A percentile compares a stretch with the other conserved stretches of the same genome.
Evolutionary conservation across 2,329 filamentous ascomycete genomes (phyloP).

Genomic region (Paraconiothyrium sp.): DNA sequence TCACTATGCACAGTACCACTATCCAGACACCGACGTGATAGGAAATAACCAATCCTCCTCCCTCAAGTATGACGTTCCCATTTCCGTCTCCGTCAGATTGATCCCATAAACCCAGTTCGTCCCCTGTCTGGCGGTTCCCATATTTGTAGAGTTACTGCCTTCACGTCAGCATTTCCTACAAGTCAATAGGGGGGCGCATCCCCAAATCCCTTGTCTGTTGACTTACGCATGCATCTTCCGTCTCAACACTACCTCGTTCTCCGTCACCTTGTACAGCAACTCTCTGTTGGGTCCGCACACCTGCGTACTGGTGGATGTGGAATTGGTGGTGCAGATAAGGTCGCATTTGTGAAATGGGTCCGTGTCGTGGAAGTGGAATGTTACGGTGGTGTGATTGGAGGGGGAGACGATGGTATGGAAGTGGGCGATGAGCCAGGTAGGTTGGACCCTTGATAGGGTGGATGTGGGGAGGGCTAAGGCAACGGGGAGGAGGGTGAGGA

Average conservation of each 20-base stretch:
- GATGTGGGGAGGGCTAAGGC: not conserved
- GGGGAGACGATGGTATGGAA: not conserved
- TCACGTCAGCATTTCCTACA: not conserved
- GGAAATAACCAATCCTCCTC: slow-evolving; percentile 19
- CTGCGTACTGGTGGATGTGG: not conserved
- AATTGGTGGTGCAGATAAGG: not conserved
- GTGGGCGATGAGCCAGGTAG: not conserved
- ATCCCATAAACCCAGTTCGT: slow-evolving; percentile 22
- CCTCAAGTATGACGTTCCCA: slow-evolving; percentile 15
- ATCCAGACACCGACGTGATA: slow-evolving; percentile 14
- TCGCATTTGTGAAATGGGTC: not conserved
- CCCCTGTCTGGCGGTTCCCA: slow-evolving; percentile 8
- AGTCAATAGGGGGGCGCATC: too few relatives aligned
- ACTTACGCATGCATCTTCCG: not conserved
- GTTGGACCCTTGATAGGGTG: not conserved
- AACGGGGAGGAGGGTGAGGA: not conserved
- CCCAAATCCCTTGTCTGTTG: too few relatives aligned
- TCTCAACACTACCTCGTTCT: not conserved
- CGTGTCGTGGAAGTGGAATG: slow-evolving; percentile 2
- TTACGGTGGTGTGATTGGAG: not conserved
- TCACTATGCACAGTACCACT: not conserved
- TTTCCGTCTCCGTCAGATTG: slow-evolving; percentile 25
- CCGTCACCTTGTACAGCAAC: not conserved
- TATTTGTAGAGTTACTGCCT: not conserved
- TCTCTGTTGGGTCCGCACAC: not conserved